Evolutionary conservation across 2,329 filamentous ascomycete species (phyloP).

Genomic region (Diplodia intermedia): DNA sequence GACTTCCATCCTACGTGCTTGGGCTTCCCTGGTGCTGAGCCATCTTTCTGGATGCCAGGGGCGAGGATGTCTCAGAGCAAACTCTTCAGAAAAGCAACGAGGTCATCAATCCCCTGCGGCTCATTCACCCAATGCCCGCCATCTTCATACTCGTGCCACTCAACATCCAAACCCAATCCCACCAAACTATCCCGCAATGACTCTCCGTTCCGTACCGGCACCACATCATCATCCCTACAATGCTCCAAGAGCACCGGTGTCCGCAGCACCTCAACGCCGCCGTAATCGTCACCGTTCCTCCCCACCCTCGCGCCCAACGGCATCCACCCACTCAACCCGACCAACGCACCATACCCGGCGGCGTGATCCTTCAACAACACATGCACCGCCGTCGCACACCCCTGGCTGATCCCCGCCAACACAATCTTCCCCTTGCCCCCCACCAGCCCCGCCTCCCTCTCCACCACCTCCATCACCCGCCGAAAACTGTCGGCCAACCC

Average conservation of each 20-base stretch:
- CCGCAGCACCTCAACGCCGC: background rate
- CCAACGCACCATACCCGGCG: slow-evolving; percentile 32
- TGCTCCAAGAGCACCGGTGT: slow-evolving; percentile 37
- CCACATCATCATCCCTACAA: slow-evolving; percentile 36
- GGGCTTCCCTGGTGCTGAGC: background rate
- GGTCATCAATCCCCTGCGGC: slow-evolving; percentile 37
- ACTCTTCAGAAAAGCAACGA: slow-evolving; percentile 33
- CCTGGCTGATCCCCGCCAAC: slow-evolving; percentile 36
- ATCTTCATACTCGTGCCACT: slow-evolving; percentile 35
- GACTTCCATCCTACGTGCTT: background rate
- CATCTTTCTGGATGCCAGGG: background rate
- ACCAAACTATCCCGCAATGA: slow-evolving; percentile 26
- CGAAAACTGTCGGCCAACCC: slow-evolving; percentile 38
- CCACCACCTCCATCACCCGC: slow-evolving; percentile 37
- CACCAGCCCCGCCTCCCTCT: slow-evolving; percentile 36
- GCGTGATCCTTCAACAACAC: slow-evolving; percentile 19
- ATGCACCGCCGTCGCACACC: slow-evolving; percentile 36
- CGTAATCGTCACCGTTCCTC: too few relatives aligned
- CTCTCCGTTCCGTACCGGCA: slow-evolving; percentile 34
- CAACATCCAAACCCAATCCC: slow-evolving; percentile 35
- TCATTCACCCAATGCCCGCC: slow-evolving; percentile 39
- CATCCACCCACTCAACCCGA: slow-evolving; percentile 36
- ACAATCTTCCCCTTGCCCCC: slow-evolving; percentile 33
- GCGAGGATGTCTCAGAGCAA: background rate
- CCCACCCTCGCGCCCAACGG: slow-evolving; percentile 7